Evolutionary conservation across 768 basidiomycete genomes (phyloP), one percentile per base, ranked within the genome.

Genomic region (Rhodotorula sphaerocarpa): DNA sequence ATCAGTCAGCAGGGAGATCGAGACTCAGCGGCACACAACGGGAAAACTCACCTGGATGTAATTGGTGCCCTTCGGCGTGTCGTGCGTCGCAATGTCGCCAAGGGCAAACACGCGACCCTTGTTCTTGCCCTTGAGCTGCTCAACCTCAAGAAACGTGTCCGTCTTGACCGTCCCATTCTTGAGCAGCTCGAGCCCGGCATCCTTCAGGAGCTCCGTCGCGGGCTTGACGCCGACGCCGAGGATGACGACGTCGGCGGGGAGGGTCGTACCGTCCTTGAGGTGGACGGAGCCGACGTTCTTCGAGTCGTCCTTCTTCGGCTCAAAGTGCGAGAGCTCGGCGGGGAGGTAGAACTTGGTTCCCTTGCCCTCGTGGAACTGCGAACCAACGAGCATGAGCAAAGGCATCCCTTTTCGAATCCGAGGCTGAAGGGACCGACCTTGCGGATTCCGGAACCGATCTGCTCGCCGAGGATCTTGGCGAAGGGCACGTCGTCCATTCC

Each of bases 171-270:
- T 84, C 16, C 85, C 85, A 69, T 87, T 86, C 70, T 80, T 83
- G 76, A 90, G 86, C 5, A 91, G 74, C 57, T 79, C 75, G 65
- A 86, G 79, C 16, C 76, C 75, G 67, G 83, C 85, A n/a, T 78
- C 81, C 72, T 85, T 85, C 67, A 91, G 75, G 77, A 85, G 88
- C 36, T 83, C 77, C 0, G 90, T 90, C 2, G 88, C 87, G 42
- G 90, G 90, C 3, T 79, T 79, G 27, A 90, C 90, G 59, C 90
- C 90, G 23, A 88, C 86, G 34, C 86, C 90, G 83, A 91, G 84
- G 62, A 92, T 78, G 67, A 92, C 79, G 61, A 86, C 80, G 72
- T 90, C 87, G 16, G 86, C 86, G 0, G 81, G 80, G 48, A 93
- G 76, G 6, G 81, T 81, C 28, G 79, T 76, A 5, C 83, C 83